Conservation (phyloP, 257 asterid genomes). For the Echium plantagineum region DNA sequence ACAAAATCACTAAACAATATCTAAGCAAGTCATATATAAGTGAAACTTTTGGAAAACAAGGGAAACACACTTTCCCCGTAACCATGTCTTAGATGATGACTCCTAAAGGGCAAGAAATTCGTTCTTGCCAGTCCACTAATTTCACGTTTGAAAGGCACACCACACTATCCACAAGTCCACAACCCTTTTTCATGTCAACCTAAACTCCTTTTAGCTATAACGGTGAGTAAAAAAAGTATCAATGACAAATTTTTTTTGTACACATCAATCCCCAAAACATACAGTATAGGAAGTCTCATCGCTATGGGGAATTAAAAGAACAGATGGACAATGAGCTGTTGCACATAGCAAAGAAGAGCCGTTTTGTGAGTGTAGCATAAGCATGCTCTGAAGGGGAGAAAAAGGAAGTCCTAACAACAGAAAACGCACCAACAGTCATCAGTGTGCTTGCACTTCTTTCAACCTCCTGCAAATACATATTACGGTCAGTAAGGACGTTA, state of each 20-base stretch:
- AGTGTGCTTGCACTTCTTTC: slow-evolving; percentile 81
- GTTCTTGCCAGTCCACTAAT: no score
- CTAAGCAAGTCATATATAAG: not conserved
- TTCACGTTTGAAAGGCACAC: no score
- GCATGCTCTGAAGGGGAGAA: not conserved
- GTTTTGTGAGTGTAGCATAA: not conserved
- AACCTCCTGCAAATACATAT: slow-evolving; percentile 49
- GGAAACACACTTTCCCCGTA: not conserved
- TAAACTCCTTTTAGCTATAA: not conserved
- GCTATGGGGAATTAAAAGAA: not conserved
- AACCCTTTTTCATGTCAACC: not conserved
- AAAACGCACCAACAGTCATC: slow-evolving; percentile 67
- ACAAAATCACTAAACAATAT: not conserved
- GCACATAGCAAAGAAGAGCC: not conserved
- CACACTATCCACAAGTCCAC: not conserved
- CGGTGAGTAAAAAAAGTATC: not conserved
- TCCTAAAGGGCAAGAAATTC: no score
- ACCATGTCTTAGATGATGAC: not conserved
- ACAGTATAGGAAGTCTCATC: no score
- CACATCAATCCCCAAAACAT: no score
- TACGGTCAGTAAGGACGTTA: slow-evolving; percentile 9
- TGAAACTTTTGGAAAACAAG: not conserved
- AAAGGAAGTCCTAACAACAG: not conserved
- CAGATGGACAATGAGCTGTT: not conserved
- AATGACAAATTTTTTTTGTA: no score